These are phyloP conservation scores for Limonomyces culmigenus DNA, from an alignment of 1,284 basidiomycete genomes.

Conservation along the genomic window DNA sequence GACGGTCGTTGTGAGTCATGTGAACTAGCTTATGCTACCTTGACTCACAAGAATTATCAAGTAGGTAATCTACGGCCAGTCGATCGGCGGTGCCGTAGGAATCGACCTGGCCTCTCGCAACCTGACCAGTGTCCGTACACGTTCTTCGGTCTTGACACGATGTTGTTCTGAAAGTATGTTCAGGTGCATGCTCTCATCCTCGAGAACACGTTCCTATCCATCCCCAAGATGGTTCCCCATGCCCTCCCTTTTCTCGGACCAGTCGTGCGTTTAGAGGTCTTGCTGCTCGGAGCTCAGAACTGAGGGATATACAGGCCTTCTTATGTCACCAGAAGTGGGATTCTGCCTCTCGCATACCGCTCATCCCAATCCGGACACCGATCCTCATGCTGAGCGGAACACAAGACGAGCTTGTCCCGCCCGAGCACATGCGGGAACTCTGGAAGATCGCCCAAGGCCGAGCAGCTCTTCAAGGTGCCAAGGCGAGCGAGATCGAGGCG, in stretches of 20 bases:
- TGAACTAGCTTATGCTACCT: too few species aligned
- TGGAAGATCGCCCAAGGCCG: slow-evolving; percentile 43
- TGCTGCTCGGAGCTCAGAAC: not conserved
- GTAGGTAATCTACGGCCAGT: slow-evolving; percentile 80
- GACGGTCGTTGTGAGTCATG: slow-evolving; percentile 44
- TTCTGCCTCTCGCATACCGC: slow-evolving; percentile 50
- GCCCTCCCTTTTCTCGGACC: slow-evolving; percentile 67
- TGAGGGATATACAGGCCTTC: slow-evolving; percentile 25
- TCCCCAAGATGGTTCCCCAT: slow-evolving; percentile 65
- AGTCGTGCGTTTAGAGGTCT: slow-evolving; percentile 19
- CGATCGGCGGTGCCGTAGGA: slow-evolving; percentile 90
- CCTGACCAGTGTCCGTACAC: slow-evolving; percentile 36
- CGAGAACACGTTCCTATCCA: slow-evolving; percentile 85
- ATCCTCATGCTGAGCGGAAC: slow-evolving; percentile 79
- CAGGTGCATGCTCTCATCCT: slow-evolving; percentile 70
- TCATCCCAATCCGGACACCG: slow-evolving; percentile 55
- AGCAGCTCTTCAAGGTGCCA: slow-evolving; percentile 7
- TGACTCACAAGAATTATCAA: not conserved
- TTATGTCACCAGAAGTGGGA: slow-evolving; percentile 89
- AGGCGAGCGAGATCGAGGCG: not conserved
- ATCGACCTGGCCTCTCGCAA: slow-evolving; percentile 79
- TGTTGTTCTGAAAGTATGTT: not conserved
- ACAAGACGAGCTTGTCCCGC: slow-evolving; percentile 75
- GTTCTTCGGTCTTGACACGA: not conserved
- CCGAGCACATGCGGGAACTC: slow-evolving; percentile 68